Evolutionary conservation across 148 eudicot genomes (phyloP).

Genomic region (Bassia scoparia): DNA sequence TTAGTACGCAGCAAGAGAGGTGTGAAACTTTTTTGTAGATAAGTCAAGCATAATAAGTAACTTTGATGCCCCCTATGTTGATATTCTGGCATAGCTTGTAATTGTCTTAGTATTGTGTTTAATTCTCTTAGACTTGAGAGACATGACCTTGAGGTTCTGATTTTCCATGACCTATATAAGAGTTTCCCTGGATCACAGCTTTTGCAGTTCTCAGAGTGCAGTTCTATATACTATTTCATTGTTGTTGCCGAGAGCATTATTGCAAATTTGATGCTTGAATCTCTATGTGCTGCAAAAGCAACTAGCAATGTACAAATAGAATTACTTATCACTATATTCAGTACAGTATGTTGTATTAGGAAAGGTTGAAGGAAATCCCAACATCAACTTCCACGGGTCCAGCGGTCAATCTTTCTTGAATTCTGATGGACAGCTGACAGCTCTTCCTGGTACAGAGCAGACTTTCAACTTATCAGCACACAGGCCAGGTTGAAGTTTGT

Average conservation of each 20-base stretch:
- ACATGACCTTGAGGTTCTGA: not conserved
- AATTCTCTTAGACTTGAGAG: not conserved
- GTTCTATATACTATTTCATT: too few relatives aligned
- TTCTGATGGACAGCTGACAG: slow-evolving; percentile 43
- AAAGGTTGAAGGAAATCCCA: slow-evolving; percentile 83
- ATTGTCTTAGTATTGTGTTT: not conserved
- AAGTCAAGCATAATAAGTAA: not conserved
- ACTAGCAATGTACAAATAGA: not conserved
- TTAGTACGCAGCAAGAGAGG: not conserved
- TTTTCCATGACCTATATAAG: not conserved
- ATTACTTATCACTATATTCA: not conserved
- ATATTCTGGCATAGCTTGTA: not conserved
- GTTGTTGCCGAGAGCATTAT: not conserved
- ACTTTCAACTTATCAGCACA: slow-evolving; percentile 46
- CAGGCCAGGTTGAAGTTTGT: slow-evolving; percentile 47
- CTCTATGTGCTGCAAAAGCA: not conserved
- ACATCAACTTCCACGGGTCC: slow-evolving; percentile 44
- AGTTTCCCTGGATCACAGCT: not conserved
- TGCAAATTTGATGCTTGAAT: not conserved
- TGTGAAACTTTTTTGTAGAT: not conserved
- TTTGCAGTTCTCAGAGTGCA: not conserved
- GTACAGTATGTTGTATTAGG: slow-evolving; percentile 35
- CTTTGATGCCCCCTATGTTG: not conserved
- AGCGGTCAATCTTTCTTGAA: slow-evolving; percentile 42
- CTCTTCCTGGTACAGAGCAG: slow-evolving; percentile 86